phyloP scores from a whole-genome alignment of 108 stramenopile genomes.

The Nitzschia putrida region DNA sequence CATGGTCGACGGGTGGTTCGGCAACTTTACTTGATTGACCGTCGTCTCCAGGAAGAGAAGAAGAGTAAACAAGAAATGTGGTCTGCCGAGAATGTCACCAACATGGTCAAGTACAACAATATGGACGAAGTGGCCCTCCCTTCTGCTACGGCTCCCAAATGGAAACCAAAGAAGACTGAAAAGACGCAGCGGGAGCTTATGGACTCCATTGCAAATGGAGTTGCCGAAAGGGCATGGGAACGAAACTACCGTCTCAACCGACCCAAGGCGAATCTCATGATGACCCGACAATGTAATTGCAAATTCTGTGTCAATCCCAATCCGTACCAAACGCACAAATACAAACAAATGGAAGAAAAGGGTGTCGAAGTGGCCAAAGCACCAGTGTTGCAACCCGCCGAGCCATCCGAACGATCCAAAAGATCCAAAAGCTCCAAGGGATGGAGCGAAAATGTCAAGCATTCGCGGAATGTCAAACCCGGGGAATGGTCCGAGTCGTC shows the following conservation, averaged over 20 bases:
- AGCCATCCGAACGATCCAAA: not conserved
- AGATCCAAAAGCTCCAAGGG: slow-evolving; percentile 2
- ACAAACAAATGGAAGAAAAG: slow-evolving; percentile 24
- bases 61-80: slow-evolving; percentile 24
- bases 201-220: slow-evolving; percentile 28
- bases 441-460: slow-evolving; percentile 9
- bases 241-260: slow-evolving; percentile 26
- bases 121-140: slow-evolving; percentile 34
- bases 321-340: slow-evolving; percentile 41
- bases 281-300: slow-evolving; percentile 30
- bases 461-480: slow-evolving; percentile 7
- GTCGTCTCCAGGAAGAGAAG: slow-evolving; percentile 16
- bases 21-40: slow-evolving; percentile 27
- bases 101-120: slow-evolving; percentile 19
- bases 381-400: slow-evolving; percentile 1
- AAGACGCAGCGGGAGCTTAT: slow-evolving; percentile 8
- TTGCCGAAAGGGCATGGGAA: slow-evolving; percentile 32
- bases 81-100: slow-evolving; percentile 10
- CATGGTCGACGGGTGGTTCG: slow-evolving; percentile 20
- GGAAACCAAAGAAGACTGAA: slow-evolving; percentile 1
- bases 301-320: slow-evolving; percentile 37
- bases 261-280: slow-evolving; percentile 23
- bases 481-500: slow-evolving; percentile 15
- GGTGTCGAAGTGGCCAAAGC: slow-evolving; percentile 1
- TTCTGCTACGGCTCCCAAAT: slow-evolving; percentile 21